These are phyloP conservation scores for Triglochin maritima DNA, from an alignment of 106 monocot genomes.

Conservation along the genomic window DNA sequence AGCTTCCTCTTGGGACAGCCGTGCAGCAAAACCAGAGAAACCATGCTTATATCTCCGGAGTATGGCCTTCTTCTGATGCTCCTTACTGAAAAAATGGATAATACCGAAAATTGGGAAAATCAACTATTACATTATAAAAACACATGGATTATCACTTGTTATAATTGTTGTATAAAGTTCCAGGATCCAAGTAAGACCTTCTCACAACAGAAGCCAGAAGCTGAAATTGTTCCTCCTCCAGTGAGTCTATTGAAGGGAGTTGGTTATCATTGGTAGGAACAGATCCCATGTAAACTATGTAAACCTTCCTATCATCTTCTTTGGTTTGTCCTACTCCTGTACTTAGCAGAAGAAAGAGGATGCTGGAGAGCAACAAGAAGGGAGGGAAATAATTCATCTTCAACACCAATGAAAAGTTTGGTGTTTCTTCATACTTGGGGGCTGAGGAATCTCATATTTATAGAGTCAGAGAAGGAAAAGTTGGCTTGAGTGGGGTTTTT, in stretches of 20 bases:
- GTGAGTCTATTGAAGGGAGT: background rate
- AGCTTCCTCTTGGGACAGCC: constrained; percentile 40
- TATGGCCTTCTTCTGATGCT: constrained; percentile 22
- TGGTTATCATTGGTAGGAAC: background rate
- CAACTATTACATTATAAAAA: background rate
- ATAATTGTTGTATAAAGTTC: no score
- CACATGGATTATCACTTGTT: background rate
- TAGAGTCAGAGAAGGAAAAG: no score
- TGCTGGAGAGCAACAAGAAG: background rate
- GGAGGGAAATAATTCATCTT: background rate
- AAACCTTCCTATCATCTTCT: background rate
- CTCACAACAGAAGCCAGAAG: constrained; percentile 1
- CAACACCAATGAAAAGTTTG: no score
- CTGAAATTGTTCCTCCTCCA: background rate
- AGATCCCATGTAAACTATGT: constrained; percentile 8
- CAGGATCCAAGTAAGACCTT: background rate
- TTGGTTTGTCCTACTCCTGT: background rate
- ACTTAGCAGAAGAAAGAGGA: background rate
- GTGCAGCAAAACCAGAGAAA: constrained; percentile 69
- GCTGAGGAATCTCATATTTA: no score
- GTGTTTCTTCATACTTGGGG: no score
- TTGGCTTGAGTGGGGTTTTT: no score
- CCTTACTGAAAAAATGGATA: background rate
- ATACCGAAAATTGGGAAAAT: background rate
- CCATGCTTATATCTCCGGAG: constrained; percentile 41